Conservation (phyloP, 257 asterid species). For the Dorcoceras hygrometricum region DNA sequence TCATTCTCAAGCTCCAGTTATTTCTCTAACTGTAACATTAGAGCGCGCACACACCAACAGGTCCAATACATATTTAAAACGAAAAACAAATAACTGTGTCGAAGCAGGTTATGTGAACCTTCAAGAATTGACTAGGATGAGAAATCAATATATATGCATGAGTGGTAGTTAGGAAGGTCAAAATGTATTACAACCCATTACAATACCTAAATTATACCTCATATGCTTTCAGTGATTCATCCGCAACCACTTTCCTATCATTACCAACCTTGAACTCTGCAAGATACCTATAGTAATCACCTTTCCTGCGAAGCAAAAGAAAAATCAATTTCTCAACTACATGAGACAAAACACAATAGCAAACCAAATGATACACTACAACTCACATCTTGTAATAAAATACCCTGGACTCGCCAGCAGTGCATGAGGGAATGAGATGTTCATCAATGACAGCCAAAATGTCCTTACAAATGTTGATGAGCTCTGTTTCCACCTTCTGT, state of each 20-base stretch:
- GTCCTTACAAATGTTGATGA: constrained; percentile 60
- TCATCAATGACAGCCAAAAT: constrained; percentile 78
- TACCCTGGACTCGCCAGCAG: constrained; percentile 79
- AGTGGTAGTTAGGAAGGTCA: background rate
- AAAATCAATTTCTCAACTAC: constrained; percentile 18
- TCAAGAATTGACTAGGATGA: background rate
- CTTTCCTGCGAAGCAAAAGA: constrained; percentile 49
- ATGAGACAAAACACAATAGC: background rate
- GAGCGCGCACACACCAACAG: background rate
- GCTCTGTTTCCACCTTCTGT: constrained; percentile 78
- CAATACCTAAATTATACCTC: constrained; percentile 34
- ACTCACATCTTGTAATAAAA: constrained; percentile 83
- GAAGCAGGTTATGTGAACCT: constrained; percentile 9
- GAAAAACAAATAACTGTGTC: background rate
- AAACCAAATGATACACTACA: background rate
- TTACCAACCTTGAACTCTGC: constrained; percentile 56
- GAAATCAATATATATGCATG: background rate
- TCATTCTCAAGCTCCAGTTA: constrained; percentile 6
- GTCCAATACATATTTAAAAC: too few relatives aligned
- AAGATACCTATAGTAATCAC: constrained; percentile 66
- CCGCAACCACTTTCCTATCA: constrained; percentile 64
- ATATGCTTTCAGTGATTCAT: constrained; percentile 59
- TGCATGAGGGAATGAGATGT: constrained; percentile 77
- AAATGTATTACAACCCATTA: background rate
- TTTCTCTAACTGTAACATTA: background rate